phyloP scores from a whole-genome alignment of 441 rosid species.

The Euphorbia celastroides region DNA sequence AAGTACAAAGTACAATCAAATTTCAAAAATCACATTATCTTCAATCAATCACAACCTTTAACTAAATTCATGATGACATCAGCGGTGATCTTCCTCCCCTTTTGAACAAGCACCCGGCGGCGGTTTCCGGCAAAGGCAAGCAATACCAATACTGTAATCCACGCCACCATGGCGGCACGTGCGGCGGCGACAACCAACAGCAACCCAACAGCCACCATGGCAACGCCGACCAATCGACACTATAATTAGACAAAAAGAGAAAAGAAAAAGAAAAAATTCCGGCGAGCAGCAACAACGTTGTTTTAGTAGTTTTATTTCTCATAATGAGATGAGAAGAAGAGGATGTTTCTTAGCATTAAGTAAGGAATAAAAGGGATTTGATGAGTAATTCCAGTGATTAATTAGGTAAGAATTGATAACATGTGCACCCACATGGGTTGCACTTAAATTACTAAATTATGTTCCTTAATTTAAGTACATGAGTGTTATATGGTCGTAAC shows the following conservation, averaged over 20 bases:
- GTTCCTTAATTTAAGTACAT: not conserved
- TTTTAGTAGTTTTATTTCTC: not conserved
- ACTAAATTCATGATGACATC: constrained; percentile 32
- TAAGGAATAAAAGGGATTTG: not conserved
- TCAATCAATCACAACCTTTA: constrained; percentile 8
- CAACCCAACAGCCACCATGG: constrained; percentile 18
- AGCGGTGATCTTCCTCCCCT: constrained; percentile 39
- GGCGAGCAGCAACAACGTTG: constrained; percentile 2
- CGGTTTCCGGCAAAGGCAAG: constrained; percentile 41
- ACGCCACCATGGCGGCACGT: constrained; percentile 40
- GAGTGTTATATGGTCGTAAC: too few species aligned
- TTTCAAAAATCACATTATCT: not conserved
- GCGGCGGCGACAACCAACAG: constrained; percentile 34
- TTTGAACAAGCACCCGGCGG: constrained; percentile 36
- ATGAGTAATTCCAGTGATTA: not conserved
- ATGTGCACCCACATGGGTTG: constrained; percentile 17
- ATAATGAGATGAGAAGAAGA: not conserved
- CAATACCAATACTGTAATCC: constrained; percentile 47
- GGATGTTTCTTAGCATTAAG: not conserved
- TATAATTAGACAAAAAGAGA: not conserved
- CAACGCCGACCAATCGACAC: constrained; percentile 1
- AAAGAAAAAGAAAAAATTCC: not conserved
- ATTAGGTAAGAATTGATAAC: not conserved
- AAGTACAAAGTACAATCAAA: not conserved
- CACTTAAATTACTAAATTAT: not conserved